Evolutionary conservation across 2,329 filamentous ascomycete species (phyloP).

Genomic region (Tricladium varicosporioides): DNA sequence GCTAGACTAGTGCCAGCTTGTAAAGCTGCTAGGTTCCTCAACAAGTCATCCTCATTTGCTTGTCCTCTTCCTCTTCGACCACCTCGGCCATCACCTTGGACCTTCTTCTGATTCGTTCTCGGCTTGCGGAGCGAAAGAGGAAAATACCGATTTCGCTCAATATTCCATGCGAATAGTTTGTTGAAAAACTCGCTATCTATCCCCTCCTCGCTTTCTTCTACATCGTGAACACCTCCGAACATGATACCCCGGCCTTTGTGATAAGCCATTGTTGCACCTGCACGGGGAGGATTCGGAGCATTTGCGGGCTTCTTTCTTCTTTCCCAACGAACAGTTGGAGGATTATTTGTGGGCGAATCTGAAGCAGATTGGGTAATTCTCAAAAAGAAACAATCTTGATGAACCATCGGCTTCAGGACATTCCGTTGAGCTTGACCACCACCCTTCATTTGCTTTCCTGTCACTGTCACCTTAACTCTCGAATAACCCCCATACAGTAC

Average conservation of each 20-base stretch:
- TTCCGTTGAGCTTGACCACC: slow-evolving; percentile 60
- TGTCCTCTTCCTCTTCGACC: slow-evolving; percentile 72
- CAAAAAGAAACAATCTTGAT: slow-evolving; percentile 94
- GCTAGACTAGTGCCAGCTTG: slow-evolving; percentile 70
- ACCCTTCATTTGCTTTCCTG: slow-evolving; percentile 63
- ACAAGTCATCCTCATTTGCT: slow-evolving; percentile 86
- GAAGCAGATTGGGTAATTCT: slow-evolving; percentile 70
- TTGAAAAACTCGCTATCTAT: slow-evolving; percentile 99
- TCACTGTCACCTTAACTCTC: slow-evolving; percentile 71
- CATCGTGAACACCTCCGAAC: slow-evolving; percentile 93
- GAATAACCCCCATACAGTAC: slow-evolving; percentile 94
- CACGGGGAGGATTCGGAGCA: slow-evolving; percentile 75
- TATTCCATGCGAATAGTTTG: slow-evolving; percentile 85
- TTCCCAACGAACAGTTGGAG: slow-evolving; percentile 84
- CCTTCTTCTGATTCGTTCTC: slow-evolving; percentile 63
- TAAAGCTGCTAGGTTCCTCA: slow-evolving; percentile 82
- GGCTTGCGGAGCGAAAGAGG: slow-evolving; percentile 74
- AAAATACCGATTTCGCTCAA: slow-evolving; percentile 94
- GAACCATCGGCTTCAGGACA: slow-evolving; percentile 80
- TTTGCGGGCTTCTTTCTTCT: slow-evolving; percentile 90
- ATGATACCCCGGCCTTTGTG: slow-evolving; percentile 91
- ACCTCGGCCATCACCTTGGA: slow-evolving; percentile 53
- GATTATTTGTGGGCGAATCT: slow-evolving; percentile 63
- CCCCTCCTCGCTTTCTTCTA: slow-evolving; percentile 87
- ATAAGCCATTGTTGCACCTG: slow-evolving; percentile 89